A percentile compares a stretch with the other conserved stretches of the same genome.
Evolutionary conservation across 352 stramenopile species (phyloP).

Genomic region (Phytophthora pini): DNA sequence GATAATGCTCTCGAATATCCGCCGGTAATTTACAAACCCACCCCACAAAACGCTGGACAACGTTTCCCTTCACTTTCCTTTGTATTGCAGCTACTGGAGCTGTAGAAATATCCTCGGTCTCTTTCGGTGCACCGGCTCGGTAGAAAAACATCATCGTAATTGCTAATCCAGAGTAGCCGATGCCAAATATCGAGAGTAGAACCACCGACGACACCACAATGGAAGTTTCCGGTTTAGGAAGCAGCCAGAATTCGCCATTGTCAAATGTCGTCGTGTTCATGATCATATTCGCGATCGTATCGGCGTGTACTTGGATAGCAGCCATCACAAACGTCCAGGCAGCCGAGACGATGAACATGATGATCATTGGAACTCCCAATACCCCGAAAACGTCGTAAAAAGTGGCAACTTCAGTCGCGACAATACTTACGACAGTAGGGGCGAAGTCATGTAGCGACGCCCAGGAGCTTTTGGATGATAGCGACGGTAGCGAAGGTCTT

Average conservation of each 20-base stretch:
- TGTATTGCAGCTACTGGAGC: background rate
- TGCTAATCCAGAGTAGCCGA: background rate
- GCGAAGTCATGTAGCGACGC: too few species aligned
- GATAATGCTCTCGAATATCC: slow-evolving; percentile 26
- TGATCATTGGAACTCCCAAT: slow-evolving; percentile 38
- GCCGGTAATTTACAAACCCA: background rate
- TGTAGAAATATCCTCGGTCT: background rate
- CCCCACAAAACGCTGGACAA: background rate
- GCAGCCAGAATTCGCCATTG: slow-evolving; percentile 54
- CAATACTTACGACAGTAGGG: slow-evolving; percentile 23
- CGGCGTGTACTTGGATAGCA: slow-evolving; percentile 40
- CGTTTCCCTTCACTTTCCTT: background rate
- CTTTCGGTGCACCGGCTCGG: background rate
- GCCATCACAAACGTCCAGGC: slow-evolving; percentile 40
- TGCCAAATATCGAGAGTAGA: slow-evolving; percentile 16
- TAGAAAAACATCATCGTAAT: background rate
- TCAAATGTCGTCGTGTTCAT: slow-evolving; percentile 50
- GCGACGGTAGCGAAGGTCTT: too few species aligned
- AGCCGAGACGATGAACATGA: slow-evolving; percentile 24
- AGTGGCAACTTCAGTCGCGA: slow-evolving; percentile 30
- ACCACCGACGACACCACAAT: slow-evolving; percentile 18
- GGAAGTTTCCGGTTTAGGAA: slow-evolving; percentile 27
- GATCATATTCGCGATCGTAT: slow-evolving; percentile 38
- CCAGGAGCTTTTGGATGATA: too few species aligned
- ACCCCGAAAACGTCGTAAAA: slow-evolving; percentile 51